These are phyloP conservation scores for Wickerhamiella lipophila DNA, from an alignment of 805 yeast genomes.

Conservation along the genomic window DNA sequence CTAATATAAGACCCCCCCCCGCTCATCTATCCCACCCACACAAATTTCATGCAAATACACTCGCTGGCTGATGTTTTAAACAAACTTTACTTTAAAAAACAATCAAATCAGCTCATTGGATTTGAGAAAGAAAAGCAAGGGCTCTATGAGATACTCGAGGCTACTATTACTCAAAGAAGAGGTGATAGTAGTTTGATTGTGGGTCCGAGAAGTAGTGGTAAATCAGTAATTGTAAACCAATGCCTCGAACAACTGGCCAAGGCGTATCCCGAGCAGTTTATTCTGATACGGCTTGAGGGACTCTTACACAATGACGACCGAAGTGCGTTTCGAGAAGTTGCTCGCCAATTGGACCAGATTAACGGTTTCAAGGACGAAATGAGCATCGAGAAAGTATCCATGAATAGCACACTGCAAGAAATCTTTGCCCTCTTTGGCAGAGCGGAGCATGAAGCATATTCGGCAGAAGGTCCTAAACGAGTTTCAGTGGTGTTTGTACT, in stretches of 20 bases:
- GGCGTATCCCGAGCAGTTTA: slow-evolving; percentile 36
- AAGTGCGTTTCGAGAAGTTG: slow-evolving; percentile 72
- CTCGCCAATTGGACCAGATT: slow-evolving; percentile 58
- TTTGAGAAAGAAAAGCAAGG: slow-evolving; percentile 35
- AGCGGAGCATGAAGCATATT: slow-evolving; percentile 15
- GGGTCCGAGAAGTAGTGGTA: slow-evolving; percentile 75
- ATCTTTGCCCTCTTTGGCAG: slow-evolving; percentile 23
- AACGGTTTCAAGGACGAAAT: slow-evolving; percentile 21
- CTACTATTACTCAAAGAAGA: slow-evolving; percentile 53
- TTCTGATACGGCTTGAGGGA: slow-evolving; percentile 58
- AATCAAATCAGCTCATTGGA: slow-evolving; percentile 25
- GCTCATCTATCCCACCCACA: too few species aligned
- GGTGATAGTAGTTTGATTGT: slow-evolving; percentile 70
- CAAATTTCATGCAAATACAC: not conserved
- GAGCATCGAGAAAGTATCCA: slow-evolving; percentile 24
- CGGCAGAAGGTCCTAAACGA: slow-evolving; percentile 9
- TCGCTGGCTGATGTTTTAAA: slow-evolving; percentile 20
- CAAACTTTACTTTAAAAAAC: slow-evolving; percentile 24
- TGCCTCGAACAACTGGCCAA: slow-evolving; percentile 38
- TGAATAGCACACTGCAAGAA: slow-evolving; percentile 22
- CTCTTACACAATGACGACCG: slow-evolving; percentile 60
- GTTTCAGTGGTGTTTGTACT: slow-evolving; percentile 61
- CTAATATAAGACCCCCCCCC: too few species aligned
- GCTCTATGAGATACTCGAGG: slow-evolving; percentile 45
- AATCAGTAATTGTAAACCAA: slow-evolving; percentile 47